phyloP scores from a whole-genome alignment of 768 basidiomycete genomes.

The Termitomyces sp. region DNA sequence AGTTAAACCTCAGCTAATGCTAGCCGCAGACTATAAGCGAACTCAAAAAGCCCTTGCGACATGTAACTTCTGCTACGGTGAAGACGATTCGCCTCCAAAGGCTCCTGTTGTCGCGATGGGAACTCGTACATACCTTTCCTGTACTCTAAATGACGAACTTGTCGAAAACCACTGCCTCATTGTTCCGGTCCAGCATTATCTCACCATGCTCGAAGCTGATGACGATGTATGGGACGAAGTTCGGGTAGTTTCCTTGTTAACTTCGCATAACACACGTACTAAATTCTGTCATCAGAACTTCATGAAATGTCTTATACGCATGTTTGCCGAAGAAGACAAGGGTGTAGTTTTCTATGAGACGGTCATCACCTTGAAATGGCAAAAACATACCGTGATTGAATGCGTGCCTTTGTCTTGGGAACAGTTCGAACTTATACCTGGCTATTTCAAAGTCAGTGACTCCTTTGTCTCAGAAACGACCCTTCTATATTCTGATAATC shows the following conservation, averaged over 20 bases:
- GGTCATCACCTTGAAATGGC: slow-evolving; percentile 77
- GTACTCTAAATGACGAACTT: slow-evolving; percentile 84
- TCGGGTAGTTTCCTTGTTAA: slow-evolving; percentile 47
- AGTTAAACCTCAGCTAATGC: neutral
- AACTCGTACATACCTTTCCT: slow-evolving; percentile 85
- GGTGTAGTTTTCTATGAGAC: slow-evolving; percentile 97
- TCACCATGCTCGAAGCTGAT: slow-evolving; percentile 88
- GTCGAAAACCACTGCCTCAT: slow-evolving; percentile 90
- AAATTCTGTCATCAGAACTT: slow-evolving; percentile 41
- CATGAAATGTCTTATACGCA: slow-evolving; percentile 92
- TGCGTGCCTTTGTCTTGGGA: slow-evolving; percentile 91
- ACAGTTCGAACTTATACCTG: slow-evolving; percentile 80
- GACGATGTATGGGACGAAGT: slow-evolving; percentile 99
- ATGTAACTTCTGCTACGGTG: slow-evolving; percentile 88
- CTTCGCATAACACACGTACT: neutral
- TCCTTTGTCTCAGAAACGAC: neutral
- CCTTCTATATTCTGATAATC: neutral
- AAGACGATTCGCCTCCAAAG: slow-evolving; percentile 86
- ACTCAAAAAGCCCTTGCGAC: slow-evolving; percentile 86
- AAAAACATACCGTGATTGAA: slow-evolving; percentile 91
- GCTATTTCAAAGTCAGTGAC: slow-evolving; percentile 80
- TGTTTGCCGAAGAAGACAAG: slow-evolving; percentile 90
- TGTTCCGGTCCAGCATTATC: slow-evolving; percentile 91
- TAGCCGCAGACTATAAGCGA: slow-evolving; percentile 80
- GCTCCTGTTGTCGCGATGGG: slow-evolving; percentile 89